A percentile compares a stretch with the other conserved stretches of the same genome.
These are phyloP conservation scores for Pyronema omphalodes DNA, from an alignment of 495 filamentous ascomycete genomes.

Conservation along the genomic window DNA sequence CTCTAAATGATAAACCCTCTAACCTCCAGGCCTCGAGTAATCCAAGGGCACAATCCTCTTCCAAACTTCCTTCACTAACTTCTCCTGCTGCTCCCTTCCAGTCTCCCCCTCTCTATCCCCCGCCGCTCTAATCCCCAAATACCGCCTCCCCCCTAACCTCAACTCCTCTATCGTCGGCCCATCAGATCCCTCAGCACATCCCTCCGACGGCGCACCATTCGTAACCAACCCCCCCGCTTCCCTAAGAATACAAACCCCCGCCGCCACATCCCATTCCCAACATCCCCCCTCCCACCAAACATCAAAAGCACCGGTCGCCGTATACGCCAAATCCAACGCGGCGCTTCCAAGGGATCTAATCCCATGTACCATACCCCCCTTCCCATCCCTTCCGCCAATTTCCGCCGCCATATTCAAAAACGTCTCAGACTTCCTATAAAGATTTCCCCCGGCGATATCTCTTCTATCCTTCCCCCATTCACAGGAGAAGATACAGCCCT, in stretches of 20 bases:
- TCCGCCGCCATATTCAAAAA: conserved; percentile 54
- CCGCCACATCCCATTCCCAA: conserved; percentile 87
- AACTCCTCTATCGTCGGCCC: not conserved
- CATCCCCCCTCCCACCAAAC: conserved; percentile 80
- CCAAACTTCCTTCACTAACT: conserved; percentile 52
- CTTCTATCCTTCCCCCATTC: conserved; percentile 57
- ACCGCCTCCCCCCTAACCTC: conserved; percentile 25
- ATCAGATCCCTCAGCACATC: not conserved
- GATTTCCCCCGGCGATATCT: conserved; percentile 40
- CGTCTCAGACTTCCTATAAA: conserved; percentile 48
- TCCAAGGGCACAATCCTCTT: conserved; percentile 40
- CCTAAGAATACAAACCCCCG: conserved; percentile 66
- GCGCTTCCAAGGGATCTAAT: conserved; percentile 55
- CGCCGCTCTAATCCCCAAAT: conserved; percentile 36
- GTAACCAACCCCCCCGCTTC: conserved; percentile 57
- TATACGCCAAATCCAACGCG: conserved; percentile 60
- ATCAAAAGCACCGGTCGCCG: conserved; percentile 57
- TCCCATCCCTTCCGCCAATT: conserved; percentile 36
- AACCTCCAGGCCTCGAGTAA: conserved; percentile 38
- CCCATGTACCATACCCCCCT: conserved; percentile 63
- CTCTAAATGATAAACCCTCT: not conserved
- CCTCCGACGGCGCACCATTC: conserved; percentile 43
- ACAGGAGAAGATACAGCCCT: conserved; percentile 47
- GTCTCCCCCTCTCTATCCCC: conserved; percentile 40
- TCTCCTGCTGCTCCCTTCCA: conserved; percentile 42